Evolutionary conservation across 305 asterid species (phyloP).

Genomic region (Withania somnifera): DNA sequence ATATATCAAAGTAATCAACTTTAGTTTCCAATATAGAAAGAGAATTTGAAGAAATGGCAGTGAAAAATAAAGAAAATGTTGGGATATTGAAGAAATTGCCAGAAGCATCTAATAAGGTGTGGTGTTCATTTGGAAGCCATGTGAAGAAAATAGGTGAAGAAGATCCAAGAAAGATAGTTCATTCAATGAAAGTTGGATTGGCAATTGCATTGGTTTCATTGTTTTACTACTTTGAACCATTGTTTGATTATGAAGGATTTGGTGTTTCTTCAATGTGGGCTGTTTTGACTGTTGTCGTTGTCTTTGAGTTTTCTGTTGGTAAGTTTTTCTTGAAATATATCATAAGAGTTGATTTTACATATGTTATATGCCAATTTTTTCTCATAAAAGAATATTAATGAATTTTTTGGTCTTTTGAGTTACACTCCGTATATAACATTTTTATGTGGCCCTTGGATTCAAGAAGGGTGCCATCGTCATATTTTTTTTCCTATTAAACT

Average conservation of each 20-base stretch:
- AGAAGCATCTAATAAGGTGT: not conserved
- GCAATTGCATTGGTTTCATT: constrained; percentile 54
- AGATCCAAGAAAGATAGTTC: constrained; percentile 61
- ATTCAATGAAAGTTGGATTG: constrained; percentile 65
- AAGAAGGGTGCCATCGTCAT: no score
- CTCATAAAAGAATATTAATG: no score
- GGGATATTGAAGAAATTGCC: not conserved
- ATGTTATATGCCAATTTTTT: no score
- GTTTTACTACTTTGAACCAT: constrained; percentile 56
- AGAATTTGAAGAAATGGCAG: not conserved
- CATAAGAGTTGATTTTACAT: not conserved
- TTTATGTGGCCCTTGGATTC: no score
- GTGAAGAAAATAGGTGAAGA: constrained; percentile 34
- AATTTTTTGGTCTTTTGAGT: no score
- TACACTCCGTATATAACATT: no score
- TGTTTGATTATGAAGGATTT: constrained; percentile 34
- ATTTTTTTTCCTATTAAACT: no score
- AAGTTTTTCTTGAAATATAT: not conserved
- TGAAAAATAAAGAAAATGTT: not conserved
- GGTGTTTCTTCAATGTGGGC: constrained; percentile 83
- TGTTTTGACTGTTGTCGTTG: constrained; percentile 66
- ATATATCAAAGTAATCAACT: no score
- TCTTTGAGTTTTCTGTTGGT: constrained; percentile 75
- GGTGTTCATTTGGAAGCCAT: not conserved
- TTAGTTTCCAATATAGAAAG: not conserved